Conservation (phyloP, 1,284 basidiomycete species). For the Cystobasidium pallidum region DNA sequence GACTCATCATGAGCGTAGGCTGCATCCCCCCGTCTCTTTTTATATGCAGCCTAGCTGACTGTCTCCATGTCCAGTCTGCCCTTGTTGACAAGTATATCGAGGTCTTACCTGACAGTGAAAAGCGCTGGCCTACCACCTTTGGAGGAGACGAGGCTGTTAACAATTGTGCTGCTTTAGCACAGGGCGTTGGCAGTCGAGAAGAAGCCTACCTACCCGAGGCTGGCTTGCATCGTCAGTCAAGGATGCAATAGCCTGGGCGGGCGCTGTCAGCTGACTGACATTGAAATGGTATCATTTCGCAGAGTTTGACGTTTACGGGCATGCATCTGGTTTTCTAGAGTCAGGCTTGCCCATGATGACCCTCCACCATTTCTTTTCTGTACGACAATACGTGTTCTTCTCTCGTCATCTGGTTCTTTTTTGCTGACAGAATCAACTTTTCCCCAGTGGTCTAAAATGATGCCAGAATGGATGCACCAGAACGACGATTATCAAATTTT, state of each 20-base stretch:
- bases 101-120: constrained; percentile 9
- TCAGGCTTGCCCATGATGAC: constrained; percentile 22
- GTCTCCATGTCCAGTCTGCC: background rate
- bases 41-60: background rate
- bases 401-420: background rate
- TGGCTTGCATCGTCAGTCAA: constrained; percentile 21
- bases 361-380: constrained; percentile 19
- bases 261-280: too few species aligned
- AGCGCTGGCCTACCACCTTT: constrained; percentile 14
- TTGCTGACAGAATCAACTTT: background rate
- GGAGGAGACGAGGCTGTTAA: constrained; percentile 29
- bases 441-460: constrained; percentile 12
- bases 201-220: constrained; percentile 23
- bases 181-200: constrained; percentile 2
- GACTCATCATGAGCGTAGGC: constrained; percentile 17
- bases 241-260: too few species aligned
- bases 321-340: constrained; percentile 18
- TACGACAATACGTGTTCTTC: background rate
- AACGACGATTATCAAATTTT: constrained; percentile 15
- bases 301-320: constrained; percentile 20
- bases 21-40: too few species aligned
- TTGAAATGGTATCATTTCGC: background rate
- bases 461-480: constrained; percentile 20
- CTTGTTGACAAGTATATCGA: constrained; percentile 15
- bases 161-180: constrained; percentile 10